phyloP scores from a whole-genome alignment of 768 basidiomycete genomes.

The Trametes maxima region DNA sequence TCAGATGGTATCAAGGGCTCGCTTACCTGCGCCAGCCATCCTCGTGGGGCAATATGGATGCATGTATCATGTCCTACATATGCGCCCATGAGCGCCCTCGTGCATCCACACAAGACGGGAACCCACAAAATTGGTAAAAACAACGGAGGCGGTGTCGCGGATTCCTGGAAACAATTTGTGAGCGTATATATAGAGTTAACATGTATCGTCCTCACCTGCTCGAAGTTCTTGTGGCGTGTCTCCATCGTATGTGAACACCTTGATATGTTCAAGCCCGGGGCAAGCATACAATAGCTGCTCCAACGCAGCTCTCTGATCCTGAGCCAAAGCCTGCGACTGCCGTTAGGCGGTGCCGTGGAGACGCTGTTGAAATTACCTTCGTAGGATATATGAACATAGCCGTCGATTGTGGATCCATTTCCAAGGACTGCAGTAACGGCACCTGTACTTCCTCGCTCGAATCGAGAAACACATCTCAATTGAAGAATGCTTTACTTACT shows the following conservation, averaged over 20 bases:
- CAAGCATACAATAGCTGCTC: conserved; percentile 64
- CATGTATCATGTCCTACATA: conserved; percentile 79
- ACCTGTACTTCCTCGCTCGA: conserved; percentile 61
- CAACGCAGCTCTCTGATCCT: conserved; percentile 78
- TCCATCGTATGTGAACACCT: conserved; percentile 78
- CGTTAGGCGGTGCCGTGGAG: neutral
- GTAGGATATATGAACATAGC: conserved; percentile 90
- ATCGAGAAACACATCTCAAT: neutral
- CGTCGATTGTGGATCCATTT: conserved; percentile 60
- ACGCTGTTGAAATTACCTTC: conserved; percentile 49
- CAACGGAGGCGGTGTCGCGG: conserved; percentile 72
- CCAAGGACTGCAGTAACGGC: conserved; percentile 67
- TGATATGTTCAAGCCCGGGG: conserved; percentile 62
- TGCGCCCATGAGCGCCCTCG: neutral
- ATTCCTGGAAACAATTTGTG: conserved; percentile 45
- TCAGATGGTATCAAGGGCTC: neutral
- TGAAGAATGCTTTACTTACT: conserved; percentile 39
- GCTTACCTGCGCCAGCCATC: conserved; percentile 84
- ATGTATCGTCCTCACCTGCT: conserved; percentile 43
- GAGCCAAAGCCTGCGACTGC: conserved; percentile 70
- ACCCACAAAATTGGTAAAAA: conserved; percentile 89
- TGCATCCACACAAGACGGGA: neutral
- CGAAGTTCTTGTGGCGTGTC: conserved; percentile 78
- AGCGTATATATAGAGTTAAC: neutral
- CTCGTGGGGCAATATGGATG: conserved; percentile 83